phyloP scores from a whole-genome alignment of 176 grass and related monocot genomes.

The Rhynchospora tenuis region DNA sequence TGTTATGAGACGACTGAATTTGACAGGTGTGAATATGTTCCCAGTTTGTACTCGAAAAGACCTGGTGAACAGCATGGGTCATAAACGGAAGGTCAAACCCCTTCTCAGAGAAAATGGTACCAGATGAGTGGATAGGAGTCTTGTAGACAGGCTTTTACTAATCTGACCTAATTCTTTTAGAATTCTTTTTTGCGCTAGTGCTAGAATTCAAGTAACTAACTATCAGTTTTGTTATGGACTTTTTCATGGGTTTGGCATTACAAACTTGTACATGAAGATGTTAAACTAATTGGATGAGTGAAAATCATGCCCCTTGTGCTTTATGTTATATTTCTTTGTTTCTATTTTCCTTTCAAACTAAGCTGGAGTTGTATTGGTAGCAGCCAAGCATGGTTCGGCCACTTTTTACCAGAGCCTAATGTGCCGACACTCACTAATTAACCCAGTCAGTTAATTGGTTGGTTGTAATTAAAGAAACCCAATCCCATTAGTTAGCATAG shows the following conservation, averaged over 20 bases:
- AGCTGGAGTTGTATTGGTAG: background rate
- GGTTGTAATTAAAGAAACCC: background rate
- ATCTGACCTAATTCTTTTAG: background rate
- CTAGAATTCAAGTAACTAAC: slow-evolving; percentile 3
- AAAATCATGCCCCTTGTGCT: background rate
- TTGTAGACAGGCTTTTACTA: background rate
- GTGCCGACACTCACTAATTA: background rate
- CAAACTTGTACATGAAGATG: slow-evolving; percentile 3
- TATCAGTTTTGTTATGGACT: background rate
- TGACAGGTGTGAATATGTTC: slow-evolving; percentile 60
- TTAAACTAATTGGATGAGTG: background rate
- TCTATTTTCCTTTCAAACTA: background rate
- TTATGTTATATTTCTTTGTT: background rate
- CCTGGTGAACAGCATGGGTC: slow-evolving; percentile 71
- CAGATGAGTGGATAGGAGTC: background rate
- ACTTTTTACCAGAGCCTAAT: background rate
- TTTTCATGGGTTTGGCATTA: slow-evolving; percentile 11
- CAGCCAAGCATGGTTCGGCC: background rate
- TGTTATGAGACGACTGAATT: slow-evolving; percentile 42
- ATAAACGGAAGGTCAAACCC: slow-evolving; percentile 71
- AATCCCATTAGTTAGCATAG: background rate
- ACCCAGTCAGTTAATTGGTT: background rate
- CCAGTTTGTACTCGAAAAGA: slow-evolving; percentile 80
- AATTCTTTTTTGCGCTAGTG: background rate
- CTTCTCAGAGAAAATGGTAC: slow-evolving; percentile 42